phyloP scores from a whole-genome alignment of 192 early-diverging fungal genomes.

The Hyaloraphidium curvatum region DNA sequence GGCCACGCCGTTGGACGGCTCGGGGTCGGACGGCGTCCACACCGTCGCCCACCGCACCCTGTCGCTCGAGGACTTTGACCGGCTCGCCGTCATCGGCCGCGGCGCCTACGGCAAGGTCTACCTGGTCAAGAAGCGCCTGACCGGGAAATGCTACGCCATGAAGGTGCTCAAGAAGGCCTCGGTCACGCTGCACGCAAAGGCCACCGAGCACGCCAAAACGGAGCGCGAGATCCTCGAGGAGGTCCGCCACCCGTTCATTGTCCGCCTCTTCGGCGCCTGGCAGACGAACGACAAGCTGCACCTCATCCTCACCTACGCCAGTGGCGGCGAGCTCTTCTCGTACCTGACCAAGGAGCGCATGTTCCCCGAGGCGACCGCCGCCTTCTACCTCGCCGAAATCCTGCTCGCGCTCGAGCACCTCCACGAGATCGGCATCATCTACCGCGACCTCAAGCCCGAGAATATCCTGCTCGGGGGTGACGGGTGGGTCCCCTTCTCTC shows the following conservation, averaged over 20 bases:
- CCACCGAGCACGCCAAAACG: slow-evolving; percentile 62
- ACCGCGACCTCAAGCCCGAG: slow-evolving; percentile 93
- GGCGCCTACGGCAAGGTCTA: slow-evolving; percentile 66
- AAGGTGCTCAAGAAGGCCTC: slow-evolving; percentile 80
- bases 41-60: too few relatives aligned
- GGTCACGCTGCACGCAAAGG: slow-evolving; percentile 58
- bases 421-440: slow-evolving; percentile 85
- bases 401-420: slow-evolving; percentile 85
- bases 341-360: slow-evolving; percentile 34
- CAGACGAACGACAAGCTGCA: slow-evolving; percentile 72
- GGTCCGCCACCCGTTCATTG: slow-evolving; percentile 76
- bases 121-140: slow-evolving; percentile 33
- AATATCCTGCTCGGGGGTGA: slow-evolving; percentile 5
- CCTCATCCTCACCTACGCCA: slow-evolving; percentile 67
- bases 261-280: slow-evolving; percentile 84
- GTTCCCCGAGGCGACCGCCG: slow-evolving; percentile 57
- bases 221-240: slow-evolving; percentile 74
- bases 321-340: slow-evolving; percentile 86
- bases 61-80: slow-evolving; percentile 15
- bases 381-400: slow-evolving; percentile 85
- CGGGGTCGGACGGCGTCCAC: too few relatives aligned
- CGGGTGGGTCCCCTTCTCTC: too few relatives aligned
- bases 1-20: too few relatives aligned
- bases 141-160: slow-evolving; percentile 37
- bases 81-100: slow-evolving; percentile 35